Percentiles rank a stretch among this genome's conserved stretches.
phyloP scores from a whole-genome alignment of 306 rosid species.

The Prunus mume region DNA sequence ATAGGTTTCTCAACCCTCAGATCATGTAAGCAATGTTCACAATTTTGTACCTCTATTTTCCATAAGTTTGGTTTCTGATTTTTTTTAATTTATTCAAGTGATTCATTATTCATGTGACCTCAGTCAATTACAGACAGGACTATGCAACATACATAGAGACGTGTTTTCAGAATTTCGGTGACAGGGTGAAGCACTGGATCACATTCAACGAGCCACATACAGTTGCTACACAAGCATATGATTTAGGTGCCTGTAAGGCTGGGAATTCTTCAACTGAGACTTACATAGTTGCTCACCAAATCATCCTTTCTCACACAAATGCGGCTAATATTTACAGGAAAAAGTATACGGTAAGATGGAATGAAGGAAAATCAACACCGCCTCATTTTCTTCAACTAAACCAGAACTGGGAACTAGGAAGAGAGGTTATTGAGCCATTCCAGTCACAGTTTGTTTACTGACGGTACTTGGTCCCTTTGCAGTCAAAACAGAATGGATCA shows the following conservation, averaged over 20 bases:
- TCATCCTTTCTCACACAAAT: conserved; percentile 62
- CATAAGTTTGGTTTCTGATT: not conserved
- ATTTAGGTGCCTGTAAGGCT: conserved; percentile 64
- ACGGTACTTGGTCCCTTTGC: conserved; percentile 3
- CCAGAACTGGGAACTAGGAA: too few species aligned
- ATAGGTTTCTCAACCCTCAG: conserved; percentile 66
- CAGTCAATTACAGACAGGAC: conserved; percentile 53
- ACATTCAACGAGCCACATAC: conserved; percentile 91
- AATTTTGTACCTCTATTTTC: not conserved
- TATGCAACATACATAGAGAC: conserved; percentile 65
- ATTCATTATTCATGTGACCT: not conserved
- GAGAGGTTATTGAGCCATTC: too few species aligned
- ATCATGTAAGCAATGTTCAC: conserved; percentile 52
- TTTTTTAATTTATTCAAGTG: not conserved
- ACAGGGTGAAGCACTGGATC: conserved; percentile 91
- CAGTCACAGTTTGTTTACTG: not conserved
- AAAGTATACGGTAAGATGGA: conserved; percentile 58
- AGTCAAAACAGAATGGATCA: conserved; percentile 59
- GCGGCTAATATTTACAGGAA: conserved; percentile 55
- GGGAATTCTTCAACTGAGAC: conserved; percentile 85
- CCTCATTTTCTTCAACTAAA: not conserved
- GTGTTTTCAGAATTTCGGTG: conserved; percentile 86
- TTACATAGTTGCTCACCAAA: conserved; percentile 74
- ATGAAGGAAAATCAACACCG: not conserved
- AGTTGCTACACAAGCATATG: conserved; percentile 73